A percentile compares a stretch with the other conserved stretches of the same genome.
Conservation (phyloP, 805 yeast species). For the Candida palmyrensis region DNA sequence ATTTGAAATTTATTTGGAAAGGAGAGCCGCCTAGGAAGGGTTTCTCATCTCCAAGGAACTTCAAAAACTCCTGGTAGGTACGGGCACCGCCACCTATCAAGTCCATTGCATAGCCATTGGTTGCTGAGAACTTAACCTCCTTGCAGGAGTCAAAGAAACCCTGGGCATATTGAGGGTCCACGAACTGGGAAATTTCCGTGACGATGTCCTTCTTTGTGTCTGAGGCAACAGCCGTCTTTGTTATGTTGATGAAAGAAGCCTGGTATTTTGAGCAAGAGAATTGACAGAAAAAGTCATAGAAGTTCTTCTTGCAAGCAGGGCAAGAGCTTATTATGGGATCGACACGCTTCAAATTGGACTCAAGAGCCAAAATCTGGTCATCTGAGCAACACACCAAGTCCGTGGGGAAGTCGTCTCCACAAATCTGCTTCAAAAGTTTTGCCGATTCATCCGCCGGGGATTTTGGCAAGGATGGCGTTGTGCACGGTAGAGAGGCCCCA, state of each 20-base stretch:
- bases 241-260: conserved; percentile 65
- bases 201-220: conserved; percentile 57
- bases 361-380: conserved; percentile 54
- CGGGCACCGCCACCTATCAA: conserved; percentile 96
- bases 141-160: conserved; percentile 79
- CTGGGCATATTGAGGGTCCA: conserved; percentile 56
- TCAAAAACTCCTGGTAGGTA: conserved; percentile 64
- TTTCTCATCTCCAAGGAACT: conserved; percentile 91
- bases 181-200: conserved; percentile 60
- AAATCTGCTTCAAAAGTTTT: conserved; percentile 47
- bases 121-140: conserved; percentile 85
- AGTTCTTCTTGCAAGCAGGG: conserved; percentile 89
- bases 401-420: conserved; percentile 66
- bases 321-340: conserved; percentile 46
- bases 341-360: conserved; percentile 42
- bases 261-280: conserved; percentile 91
- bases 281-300: conserved; percentile 75
- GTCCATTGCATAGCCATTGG: conserved; percentile 96
- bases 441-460: conserved; percentile 41
- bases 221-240: conserved; percentile 43
- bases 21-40: conserved; percentile 95
- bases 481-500: conserved; percentile 77
- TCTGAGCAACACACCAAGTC: conserved; percentile 64
- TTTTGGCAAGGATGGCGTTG: conserved; percentile 17
- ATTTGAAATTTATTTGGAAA: conserved; percentile 79